Evolutionary conservation across 441 rosid genomes (phyloP).

Genomic region (Syzygium malaccense): DNA sequence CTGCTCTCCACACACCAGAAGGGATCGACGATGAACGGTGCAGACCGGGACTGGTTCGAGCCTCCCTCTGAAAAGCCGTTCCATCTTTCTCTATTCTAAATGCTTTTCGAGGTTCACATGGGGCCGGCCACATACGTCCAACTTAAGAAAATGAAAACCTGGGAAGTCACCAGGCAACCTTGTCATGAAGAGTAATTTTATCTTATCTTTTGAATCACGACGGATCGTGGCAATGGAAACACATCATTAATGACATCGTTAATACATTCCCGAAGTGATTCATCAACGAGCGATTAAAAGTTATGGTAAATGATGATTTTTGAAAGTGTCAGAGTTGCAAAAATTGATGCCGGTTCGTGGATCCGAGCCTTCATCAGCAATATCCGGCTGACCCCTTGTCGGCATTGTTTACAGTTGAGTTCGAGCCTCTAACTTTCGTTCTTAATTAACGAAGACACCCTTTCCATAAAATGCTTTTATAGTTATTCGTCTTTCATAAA

Average conservation of each 20-base stretch:
- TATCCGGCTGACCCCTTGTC: background rate
- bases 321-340: no score
- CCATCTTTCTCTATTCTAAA: background rate
- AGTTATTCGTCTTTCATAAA: background rate
- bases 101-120: background rate
- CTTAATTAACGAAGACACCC: no score
- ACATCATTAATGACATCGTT: background rate
- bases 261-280: background rate
- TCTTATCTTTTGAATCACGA: background rate
- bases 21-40: background rate
- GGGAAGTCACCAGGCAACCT: background rate
- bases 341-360: no score
- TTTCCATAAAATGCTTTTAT: background rate
- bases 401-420: fast-evolving
- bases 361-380: no score
- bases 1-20: background rate
- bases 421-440: no score
- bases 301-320: no score
- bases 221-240: background rate
- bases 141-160: background rate
- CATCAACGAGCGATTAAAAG: no score
- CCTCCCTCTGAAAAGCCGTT: background rate
- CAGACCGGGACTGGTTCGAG: background rate
- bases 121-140: no score
- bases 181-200: background rate